These are phyloP conservation scores for Termitomyces bulborhizus DNA, from an alignment of 768 basidiomycete genomes.

Conservation along the genomic window DNA sequence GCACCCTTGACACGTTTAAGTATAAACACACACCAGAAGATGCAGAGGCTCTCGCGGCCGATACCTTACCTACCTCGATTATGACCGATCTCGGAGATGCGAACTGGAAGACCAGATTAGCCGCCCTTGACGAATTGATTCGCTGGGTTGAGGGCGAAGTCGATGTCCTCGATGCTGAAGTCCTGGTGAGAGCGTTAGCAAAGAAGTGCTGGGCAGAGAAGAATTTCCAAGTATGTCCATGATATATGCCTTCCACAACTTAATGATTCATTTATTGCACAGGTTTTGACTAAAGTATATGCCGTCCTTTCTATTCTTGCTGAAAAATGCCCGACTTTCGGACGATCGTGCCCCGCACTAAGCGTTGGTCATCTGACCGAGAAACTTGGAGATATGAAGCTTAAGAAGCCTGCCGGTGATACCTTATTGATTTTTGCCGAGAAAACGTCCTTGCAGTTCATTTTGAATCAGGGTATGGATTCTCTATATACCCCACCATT, in stretches of 20 bases:
- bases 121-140: slow-evolving; percentile 81
- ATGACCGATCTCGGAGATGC: slow-evolving; percentile 73
- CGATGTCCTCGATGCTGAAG: slow-evolving; percentile 73
- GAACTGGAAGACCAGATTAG: slow-evolving; percentile 91
- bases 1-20: slow-evolving; percentile 77
- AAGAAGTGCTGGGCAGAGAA: slow-evolving; percentile 99
- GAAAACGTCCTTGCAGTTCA: slow-evolving; percentile 91
- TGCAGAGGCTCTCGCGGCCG: slow-evolving; percentile 73
- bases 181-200: slow-evolving; percentile 77
- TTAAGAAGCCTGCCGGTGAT: slow-evolving; percentile 96
- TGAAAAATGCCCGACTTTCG: slow-evolving; percentile 75
- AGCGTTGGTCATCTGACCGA: slow-evolving; percentile 80
- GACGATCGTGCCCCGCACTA: slow-evolving; percentile 77
- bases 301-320: slow-evolving; percentile 69
- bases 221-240: slow-evolving; percentile 80
- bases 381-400: slow-evolving; percentile 92
- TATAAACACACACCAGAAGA: slow-evolving; percentile 90
- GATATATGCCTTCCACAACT: not conserved
- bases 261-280: not conserved
- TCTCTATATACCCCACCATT: not conserved
- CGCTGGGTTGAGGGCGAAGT: slow-evolving; percentile 73
- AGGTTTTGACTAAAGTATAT: slow-evolving; percentile 93
- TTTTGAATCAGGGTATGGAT: slow-evolving; percentile 75
- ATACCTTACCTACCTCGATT: slow-evolving; percentile 64
- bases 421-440: slow-evolving; percentile 79